Conservation (phyloP, 1,139 yeast genomes). For the Yamadazyma oceani region DNA sequence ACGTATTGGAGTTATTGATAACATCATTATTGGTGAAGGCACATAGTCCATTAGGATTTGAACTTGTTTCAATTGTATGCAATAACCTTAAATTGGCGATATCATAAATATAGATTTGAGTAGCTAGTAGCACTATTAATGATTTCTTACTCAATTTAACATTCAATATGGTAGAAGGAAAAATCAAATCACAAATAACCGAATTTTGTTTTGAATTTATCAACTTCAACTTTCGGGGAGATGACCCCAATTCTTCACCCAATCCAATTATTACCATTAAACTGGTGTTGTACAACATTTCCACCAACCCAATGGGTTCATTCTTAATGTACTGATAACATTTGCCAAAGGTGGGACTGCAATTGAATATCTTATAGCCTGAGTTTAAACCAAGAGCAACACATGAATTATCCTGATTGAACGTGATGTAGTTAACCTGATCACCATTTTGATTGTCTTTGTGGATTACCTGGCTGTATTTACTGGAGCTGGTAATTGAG, state of each 20-base stretch:
- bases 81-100: constrained; percentile 82
- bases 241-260: constrained; percentile 78
- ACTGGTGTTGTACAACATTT: constrained; percentile 90
- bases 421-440: constrained; percentile 59
- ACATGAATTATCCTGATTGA: constrained; percentile 91
- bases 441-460: constrained; percentile 16
- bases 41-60: constrained; percentile 62
- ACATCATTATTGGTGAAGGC: constrained; percentile 64
- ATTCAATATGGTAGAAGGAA: constrained; percentile 77
- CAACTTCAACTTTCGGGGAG: constrained; percentile 79
- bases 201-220: constrained; percentile 75
- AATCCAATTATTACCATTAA: constrained; percentile 83
- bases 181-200: constrained; percentile 82
- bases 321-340: constrained; percentile 55
- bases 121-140: constrained; percentile 74
- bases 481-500: constrained; percentile 16
- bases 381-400: constrained; percentile 75
- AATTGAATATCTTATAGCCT: constrained; percentile 84
- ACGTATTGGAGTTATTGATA: constrained; percentile 49
- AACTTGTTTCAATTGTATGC: constrained; percentile 83
- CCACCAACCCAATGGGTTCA: constrained; percentile 72
- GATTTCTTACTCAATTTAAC: constrained; percentile 77
- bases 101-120: constrained; percentile 87
- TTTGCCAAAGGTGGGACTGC: constrained; percentile 80
- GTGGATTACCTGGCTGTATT: constrained; percentile 9